Evolutionary conservation across 139 green algal species (phyloP).

Genomic region (Volvox reticuliferus): DNA sequence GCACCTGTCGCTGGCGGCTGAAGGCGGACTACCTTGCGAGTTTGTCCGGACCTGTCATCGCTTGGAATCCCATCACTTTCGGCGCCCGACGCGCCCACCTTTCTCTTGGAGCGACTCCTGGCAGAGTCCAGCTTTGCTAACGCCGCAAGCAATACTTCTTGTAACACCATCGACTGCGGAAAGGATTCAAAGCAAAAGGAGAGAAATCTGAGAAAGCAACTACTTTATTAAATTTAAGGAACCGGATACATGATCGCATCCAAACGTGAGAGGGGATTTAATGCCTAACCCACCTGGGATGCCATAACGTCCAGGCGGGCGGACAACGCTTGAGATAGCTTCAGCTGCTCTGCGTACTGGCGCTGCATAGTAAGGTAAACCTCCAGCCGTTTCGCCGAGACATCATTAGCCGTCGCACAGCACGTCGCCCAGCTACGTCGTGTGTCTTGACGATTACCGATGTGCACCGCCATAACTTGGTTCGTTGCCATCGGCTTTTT

Average conservation of each 20-base stretch:
- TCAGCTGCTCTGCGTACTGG: constrained; percentile 3
- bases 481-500: too few relatives aligned
- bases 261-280: too few relatives aligned
- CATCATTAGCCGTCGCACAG: background rate
- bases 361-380: background rate
- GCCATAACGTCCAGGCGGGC: constrained; percentile 18
- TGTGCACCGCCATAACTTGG: too few relatives aligned
- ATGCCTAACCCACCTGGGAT: background rate
- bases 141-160: background rate
- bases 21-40: too few relatives aligned
- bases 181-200: too few relatives aligned
- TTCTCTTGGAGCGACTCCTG: background rate
- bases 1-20: too few relatives aligned
- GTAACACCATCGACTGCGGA: background rate
- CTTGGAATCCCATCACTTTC: too few relatives aligned
- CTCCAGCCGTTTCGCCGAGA: background rate
- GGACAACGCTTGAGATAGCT: background rate
- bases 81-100: background rate
- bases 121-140: background rate
- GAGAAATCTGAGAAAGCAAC: too few relatives aligned
- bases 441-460: too few relatives aligned
- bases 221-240: too few relatives aligned
- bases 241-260: too few relatives aligned
- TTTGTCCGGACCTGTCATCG: too few relatives aligned
- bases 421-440: background rate